Evolutionary conservation across 2,329 filamentous ascomycete genomes (phyloP), one percentile per base, ranked within the genome.

Genomic region (Xylaria sp.): DNA sequence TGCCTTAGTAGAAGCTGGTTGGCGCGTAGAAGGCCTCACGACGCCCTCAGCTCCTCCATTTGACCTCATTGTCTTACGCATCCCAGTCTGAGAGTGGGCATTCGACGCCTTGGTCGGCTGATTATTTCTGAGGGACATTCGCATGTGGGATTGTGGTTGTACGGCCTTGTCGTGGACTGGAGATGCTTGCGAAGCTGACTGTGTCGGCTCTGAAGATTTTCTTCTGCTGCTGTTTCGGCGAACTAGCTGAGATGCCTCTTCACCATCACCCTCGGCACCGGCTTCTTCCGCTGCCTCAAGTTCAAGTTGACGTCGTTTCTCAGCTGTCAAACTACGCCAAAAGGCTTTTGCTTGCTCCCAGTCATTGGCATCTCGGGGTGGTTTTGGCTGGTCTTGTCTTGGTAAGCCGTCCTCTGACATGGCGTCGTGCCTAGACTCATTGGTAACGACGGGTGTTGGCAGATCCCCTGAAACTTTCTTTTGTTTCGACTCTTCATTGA

Each of bases 281-380:
- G 83, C 85, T 54, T 88, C 84, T 65, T 88, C 84, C 57, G 85
- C 77, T 1, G 86, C 86, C 67, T 90, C 88, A 3, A 80, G 82
- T 74, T 90, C 88, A 37, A 91, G 83, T 74, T 90, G 86, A 6
- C 86, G 86, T 51, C 90, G 87, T 75, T 90, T 88, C 37, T 91
- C 86, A 1, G 84, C 82, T 8, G 86, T 90, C 6, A 93, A 79
- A 60, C 87, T 87, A 69, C 86, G 89, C 92, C 91, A 93, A 74
- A 91, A 93, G 0, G 87, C 82, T 74, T 91, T 92, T 18, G 90
- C 87, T 62, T 87, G 84, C 69, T 90, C 88, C 92, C 91, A 93
- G 63, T 91, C 87, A 69, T 84, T 81, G n/a, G 66, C 66, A 44
- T 70, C 64, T 59, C 42, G 63, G 27, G 66, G 51, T 37, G 63